Evolutionary conservation across 129 eudicot genomes (phyloP).

Genomic region (Artemisia argyi): DNA sequence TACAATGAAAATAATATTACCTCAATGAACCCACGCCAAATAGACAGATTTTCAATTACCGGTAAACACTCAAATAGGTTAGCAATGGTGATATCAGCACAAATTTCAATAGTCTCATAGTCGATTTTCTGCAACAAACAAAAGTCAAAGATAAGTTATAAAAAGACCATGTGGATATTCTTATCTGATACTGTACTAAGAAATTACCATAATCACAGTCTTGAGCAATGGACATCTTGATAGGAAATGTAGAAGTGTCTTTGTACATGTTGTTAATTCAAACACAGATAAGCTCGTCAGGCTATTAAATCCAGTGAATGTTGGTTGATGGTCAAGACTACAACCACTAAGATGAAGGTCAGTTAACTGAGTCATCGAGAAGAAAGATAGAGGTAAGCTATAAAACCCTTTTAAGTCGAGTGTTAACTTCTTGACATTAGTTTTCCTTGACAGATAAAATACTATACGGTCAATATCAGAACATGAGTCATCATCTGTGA

Average conservation of each 20-base stretch:
- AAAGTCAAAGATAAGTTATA: not conserved
- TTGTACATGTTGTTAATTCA: not conserved
- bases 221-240: not conserved
- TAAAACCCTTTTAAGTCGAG: not conserved
- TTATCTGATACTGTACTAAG: not conserved
- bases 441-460: not conserved
- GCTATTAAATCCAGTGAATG: not conserved
- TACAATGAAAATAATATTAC: not conserved
- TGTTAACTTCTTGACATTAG: not conserved
- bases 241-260: not conserved
- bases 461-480: not conserved
- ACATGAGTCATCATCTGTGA: not conserved
- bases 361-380: not conserved
- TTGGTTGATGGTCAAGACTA: not conserved
- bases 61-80: conserved; percentile 1
- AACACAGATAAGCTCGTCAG: not conserved
- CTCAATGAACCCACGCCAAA: not conserved
- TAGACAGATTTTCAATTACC: not conserved
- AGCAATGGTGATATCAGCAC: not conserved
- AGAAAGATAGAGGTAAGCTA: not conserved
- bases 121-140: not conserved
- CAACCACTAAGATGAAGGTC: not conserved
- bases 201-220: not conserved
- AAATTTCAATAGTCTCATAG: not conserved
- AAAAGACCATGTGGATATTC: not conserved